Conservation (phyloP, 306 rosid species). For the Cicer pinnatifidum region DNA sequence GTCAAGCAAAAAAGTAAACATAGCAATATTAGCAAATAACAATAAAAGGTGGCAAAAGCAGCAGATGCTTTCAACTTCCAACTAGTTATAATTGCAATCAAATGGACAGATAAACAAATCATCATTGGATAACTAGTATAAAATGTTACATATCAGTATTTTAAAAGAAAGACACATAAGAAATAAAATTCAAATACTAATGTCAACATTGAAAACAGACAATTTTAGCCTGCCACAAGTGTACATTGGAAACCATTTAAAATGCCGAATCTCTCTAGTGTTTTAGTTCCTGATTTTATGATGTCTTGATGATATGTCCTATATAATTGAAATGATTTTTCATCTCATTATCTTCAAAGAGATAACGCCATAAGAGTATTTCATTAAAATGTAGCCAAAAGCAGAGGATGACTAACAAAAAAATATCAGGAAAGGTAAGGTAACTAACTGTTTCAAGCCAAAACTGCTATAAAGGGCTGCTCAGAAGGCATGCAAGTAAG, state of each 20-base stretch:
- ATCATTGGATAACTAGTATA: constrained; percentile 4
- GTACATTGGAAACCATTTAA: constrained; percentile 21
- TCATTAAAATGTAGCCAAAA: constrained; percentile 35
- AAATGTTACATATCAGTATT: constrained; percentile 8
- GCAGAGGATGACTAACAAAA: constrained; percentile 16
- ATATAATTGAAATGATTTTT: constrained; percentile 38
- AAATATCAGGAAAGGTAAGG: constrained; percentile 34
- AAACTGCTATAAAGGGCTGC: constrained; percentile 35
- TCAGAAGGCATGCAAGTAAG: constrained; percentile 37
- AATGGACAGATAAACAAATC: neutral
- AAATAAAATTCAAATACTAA: constrained; percentile 23
- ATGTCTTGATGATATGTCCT: neutral
- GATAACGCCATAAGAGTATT: constrained; percentile 35
- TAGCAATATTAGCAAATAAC: neutral
- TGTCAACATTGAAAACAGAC: constrained; percentile 12
- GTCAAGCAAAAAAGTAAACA: constrained; percentile 10
- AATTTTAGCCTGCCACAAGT: constrained; percentile 5
- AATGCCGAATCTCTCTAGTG: constrained; percentile 6
- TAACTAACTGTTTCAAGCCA: constrained; percentile 24
- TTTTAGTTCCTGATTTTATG: constrained; percentile 37
- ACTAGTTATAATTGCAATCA: constrained; percentile 10
- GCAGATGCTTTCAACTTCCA: constrained; percentile 10
- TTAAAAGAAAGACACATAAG: constrained; percentile 14
- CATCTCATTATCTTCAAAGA: constrained; percentile 28
- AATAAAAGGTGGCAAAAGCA: constrained; percentile 1